These are phyloP conservation scores for Amylostereum areolatum DNA, from an alignment of 1,284 basidiomycete genomes.

Conservation along the genomic window DNA sequence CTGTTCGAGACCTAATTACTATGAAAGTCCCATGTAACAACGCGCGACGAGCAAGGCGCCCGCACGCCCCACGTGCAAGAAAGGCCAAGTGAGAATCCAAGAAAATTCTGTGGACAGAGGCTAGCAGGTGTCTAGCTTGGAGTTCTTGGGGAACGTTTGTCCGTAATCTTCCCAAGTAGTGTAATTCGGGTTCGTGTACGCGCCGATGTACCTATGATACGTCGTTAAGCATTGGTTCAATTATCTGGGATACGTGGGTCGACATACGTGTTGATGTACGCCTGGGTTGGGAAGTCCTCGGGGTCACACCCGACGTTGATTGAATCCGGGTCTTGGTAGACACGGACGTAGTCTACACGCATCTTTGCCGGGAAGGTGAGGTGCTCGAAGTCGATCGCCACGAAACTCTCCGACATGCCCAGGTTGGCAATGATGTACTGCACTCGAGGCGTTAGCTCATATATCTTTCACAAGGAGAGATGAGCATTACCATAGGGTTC, in stretches of 20 bases:
- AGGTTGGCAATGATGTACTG: conserved; percentile 78
- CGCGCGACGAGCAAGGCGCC: too few relatives aligned
- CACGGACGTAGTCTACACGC: conserved; percentile 79
- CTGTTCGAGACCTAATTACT: too few relatives aligned
- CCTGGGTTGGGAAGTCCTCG: not conserved
- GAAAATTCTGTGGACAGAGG: too few relatives aligned
- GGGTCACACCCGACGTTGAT: conserved; percentile 22
- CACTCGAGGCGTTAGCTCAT: conserved; percentile 2
- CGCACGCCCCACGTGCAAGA: too few relatives aligned
- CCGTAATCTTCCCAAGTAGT: not conserved
- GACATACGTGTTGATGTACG: not conserved
- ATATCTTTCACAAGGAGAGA: not conserved
- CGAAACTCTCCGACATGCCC: conserved; percentile 79
- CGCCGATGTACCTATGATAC: not conserved
- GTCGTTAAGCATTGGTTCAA: too few relatives aligned
- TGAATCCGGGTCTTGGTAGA: conserved; percentile 66
- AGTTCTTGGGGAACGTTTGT: not conserved
- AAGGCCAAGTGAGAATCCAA: too few relatives aligned
- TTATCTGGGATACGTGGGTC: too few relatives aligned
- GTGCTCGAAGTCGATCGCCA: conserved; percentile 57
- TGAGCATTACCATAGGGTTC: conserved; percentile 73
- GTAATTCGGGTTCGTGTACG: not conserved
- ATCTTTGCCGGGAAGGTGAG: conserved; percentile 68
- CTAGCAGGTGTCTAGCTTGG: not conserved
- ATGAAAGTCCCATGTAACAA: too few relatives aligned